Percentiles rank a stretch among this genome's conserved stretches.
Conservation (phyloP, 371 early-diverging fungal species). For the Mortierella sp. region DNA sequence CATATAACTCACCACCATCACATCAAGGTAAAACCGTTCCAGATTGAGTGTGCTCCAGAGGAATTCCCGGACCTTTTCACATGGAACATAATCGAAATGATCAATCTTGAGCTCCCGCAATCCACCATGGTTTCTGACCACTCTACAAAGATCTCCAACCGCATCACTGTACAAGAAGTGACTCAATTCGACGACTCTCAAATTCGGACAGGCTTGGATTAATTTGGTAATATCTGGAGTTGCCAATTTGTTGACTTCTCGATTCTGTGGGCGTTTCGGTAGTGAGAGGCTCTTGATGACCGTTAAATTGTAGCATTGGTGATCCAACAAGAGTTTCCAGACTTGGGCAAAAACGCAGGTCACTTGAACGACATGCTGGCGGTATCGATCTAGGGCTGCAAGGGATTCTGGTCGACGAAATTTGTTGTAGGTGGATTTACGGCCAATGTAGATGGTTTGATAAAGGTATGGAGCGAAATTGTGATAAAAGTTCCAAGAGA, state of each 20-base stretch:
- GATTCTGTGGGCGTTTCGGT: background rate
- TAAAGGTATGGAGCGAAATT: conserved; percentile 16
- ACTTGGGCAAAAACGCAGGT: conserved; percentile 10
- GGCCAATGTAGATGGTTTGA: conserved; percentile 8
- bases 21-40: too few relatives aligned
- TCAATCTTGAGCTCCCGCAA: conserved; percentile 11
- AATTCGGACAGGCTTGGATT: background rate
- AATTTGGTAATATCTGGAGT: background rate
- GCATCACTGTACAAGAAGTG: background rate
- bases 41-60: too few relatives aligned
- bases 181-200: background rate
- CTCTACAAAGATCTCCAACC: background rate
- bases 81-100: background rate
- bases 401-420: conserved; percentile 9
- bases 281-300: background rate
- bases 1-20: too few relatives aligned
- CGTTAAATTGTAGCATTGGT: conserved; percentile 5
- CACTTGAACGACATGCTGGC: background rate
- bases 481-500: conserved; percentile 12
- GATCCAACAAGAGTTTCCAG: conserved; percentile 13
- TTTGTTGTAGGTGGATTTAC: conserved; percentile 15
- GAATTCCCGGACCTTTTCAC: too few relatives aligned
- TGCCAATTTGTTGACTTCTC: conserved; percentile 2
- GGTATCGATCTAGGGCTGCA: conserved; percentile 9
- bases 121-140: background rate